phyloP scores from a whole-genome alignment of 257 asterid species.

The Perilla frutescens region DNA sequence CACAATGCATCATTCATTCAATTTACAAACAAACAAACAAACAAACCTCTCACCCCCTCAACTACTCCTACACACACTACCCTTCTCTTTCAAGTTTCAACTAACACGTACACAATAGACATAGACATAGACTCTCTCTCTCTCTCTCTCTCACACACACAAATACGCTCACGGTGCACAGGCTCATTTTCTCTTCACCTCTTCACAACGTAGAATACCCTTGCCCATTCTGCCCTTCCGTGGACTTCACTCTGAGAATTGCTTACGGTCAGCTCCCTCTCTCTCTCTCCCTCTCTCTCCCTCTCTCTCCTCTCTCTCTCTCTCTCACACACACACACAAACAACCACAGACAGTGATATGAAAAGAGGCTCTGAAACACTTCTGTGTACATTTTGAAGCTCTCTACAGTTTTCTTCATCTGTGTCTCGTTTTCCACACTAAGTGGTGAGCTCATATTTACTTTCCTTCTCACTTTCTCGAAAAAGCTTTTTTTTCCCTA shows the following conservation, averaged over 20 bases:
- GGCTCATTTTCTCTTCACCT: background rate
- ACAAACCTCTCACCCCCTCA: background rate
- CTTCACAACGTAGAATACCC: constrained; percentile 25
- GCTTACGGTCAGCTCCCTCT: constrained; percentile 36
- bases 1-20: background rate
- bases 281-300: constrained; percentile 36
- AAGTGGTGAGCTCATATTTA: constrained; percentile 8
- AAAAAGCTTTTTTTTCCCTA: background rate
- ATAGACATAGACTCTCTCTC: background rate
- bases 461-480: background rate
- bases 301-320: constrained; percentile 40
- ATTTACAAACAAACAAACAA: constrained; percentile 22
- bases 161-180: background rate
- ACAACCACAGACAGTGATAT: background rate
- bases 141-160: background rate
- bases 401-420: constrained; percentile 10
- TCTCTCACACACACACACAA: constrained; percentile 21
- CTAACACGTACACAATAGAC: background rate
- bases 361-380: no score
- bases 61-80: background rate
- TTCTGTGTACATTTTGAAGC: constrained; percentile 21
- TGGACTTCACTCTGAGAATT: constrained; percentile 16
- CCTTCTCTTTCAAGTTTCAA: constrained; percentile 29
- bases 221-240: constrained; percentile 33
- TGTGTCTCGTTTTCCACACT: background rate